Percentiles rank a stretch among this genome's conserved stretches.
Evolutionary conservation across 306 rosid genomes (phyloP).

Genomic region (Cajanus cajan): DNA sequence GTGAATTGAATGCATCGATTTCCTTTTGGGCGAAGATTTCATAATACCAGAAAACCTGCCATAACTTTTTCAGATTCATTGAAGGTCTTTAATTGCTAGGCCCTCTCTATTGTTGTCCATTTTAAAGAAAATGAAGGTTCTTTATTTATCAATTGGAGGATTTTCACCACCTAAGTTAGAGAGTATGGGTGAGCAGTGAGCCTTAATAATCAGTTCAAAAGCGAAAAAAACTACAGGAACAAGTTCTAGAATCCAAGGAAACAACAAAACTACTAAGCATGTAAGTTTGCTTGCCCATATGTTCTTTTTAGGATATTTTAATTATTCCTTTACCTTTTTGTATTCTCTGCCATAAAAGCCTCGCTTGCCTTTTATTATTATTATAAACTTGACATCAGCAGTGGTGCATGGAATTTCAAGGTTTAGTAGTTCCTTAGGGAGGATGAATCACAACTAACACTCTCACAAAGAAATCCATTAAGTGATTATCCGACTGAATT

Average conservation of each 20-base stretch:
- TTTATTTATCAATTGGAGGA: background rate
- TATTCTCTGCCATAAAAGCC: constrained; percentile 14
- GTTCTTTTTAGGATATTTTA: constrained; percentile 11
- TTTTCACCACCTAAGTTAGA: constrained; percentile 28
- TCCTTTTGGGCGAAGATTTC: constrained; percentile 55
- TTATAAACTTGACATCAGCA: constrained; percentile 8
- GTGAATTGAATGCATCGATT: constrained; percentile 63
- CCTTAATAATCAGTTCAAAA: no score
- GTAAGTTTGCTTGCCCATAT: background rate
- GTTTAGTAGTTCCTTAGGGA: no score
- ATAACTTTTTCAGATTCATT: constrained; percentile 68
- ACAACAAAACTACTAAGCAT: no score
- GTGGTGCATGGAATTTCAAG: constrained; percentile 4
- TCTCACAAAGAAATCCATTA: no score
- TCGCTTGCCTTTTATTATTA: background rate
- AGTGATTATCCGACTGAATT: no score
- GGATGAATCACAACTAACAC: background rate
- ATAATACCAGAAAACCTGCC: constrained; percentile 55
- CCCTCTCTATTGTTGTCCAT: constrained; percentile 53
- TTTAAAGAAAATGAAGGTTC: constrained; percentile 22
- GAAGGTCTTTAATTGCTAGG: constrained; percentile 64
- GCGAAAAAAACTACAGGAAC: no score
- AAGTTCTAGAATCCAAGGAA: no score
- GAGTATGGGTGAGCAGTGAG: background rate
- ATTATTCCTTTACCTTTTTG: background rate